Evolutionary conservation across 1,139 yeast genomes (phyloP), one percentile per base, ranked within the genome.

Genomic region (Yamadazyma dendronema): DNA sequence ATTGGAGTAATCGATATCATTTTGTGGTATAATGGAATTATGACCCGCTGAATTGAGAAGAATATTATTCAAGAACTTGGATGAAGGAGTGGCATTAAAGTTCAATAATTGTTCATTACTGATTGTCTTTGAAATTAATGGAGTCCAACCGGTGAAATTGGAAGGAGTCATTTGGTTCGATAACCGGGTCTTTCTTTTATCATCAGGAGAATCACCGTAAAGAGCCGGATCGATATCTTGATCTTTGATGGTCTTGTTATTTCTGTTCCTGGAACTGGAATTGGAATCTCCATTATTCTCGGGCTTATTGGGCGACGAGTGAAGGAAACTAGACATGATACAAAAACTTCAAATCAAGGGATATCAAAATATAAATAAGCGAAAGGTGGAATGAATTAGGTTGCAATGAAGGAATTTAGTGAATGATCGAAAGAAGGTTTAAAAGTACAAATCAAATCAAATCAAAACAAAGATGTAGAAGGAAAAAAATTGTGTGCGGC

Each of bases 71-170:
- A 54, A 44, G 30, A 58, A 48, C 34, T 59, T 59, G 15, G 58
- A 49, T 40, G 59, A 55, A 9, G 75, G 75, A 9, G 74, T 69
- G 19, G 71, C 56, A 40, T 62, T 65, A 47, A 58, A 60, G 14
- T 67, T 57, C 30, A 64, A 46, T 25, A 65, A 45, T 42, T 61
- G 67, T 28, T 67, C 74, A 37, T 59, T 63, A 42, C 53, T 61
- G 41, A 65, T 54, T 2, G 74, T 67, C 36, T 67, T 67, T 8
- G 69, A 60, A 4, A 69, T 60, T 12, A 69, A 51, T 3, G 76
- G 76, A 4, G 76, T 69, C 75, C 75, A 70, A 1, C 74, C 73
- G 2, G 68, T 52, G 36, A 63, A 47, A 35, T 52, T 54, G 3
- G 61, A 59, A 1, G 67, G 63, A 4, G 67, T 62, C 19, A 51